Percentiles rank a stretch among this genome's conserved stretches.
Evolutionary conservation across 164 flowering plant genomes (phyloP).

Genomic region (Litsea cubeba): DNA sequence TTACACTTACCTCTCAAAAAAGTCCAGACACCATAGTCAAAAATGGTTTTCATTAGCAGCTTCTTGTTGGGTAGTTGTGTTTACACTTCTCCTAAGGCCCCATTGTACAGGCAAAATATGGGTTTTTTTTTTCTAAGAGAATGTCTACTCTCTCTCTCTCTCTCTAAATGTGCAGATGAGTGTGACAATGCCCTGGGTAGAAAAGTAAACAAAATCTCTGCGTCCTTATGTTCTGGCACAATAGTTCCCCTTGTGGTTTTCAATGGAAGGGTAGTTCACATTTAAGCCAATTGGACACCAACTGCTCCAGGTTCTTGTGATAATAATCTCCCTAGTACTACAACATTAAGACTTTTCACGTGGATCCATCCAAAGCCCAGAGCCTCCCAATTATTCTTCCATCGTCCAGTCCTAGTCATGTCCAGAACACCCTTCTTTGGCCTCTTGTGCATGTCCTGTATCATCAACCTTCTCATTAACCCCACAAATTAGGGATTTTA

Average conservation of each 20-base stretch:
- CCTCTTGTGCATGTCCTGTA: background rate
- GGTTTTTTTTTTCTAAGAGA: too few relatives aligned
- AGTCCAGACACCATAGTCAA: too few relatives aligned
- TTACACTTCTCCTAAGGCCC: too few relatives aligned
- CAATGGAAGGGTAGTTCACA: background rate
- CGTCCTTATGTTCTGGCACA: background rate
- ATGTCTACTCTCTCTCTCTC: too few relatives aligned
- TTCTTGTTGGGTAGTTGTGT: too few relatives aligned
- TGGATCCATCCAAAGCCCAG: background rate
- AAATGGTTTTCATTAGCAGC: too few relatives aligned
- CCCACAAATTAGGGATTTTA: background rate
- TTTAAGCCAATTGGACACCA: background rate
- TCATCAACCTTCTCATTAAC: background rate
- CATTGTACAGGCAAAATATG: too few relatives aligned
- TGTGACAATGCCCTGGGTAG: background rate
- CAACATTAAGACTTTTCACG: background rate
- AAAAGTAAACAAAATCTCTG: background rate
- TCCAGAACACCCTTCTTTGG: background rate
- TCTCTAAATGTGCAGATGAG: too few relatives aligned
- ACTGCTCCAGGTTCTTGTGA: background rate
- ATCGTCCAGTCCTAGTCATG: slow-evolving; percentile 2
- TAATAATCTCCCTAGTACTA: background rate
- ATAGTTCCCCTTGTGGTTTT: background rate
- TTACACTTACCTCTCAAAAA: too few relatives aligned
- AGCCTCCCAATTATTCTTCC: background rate